Percentiles rank a stretch among this genome's conserved stretches.
Evolutionary conservation across 2,329 filamentous ascomycete species (phyloP).

Genomic region (Pseudogymnoascus pannorum): DNA sequence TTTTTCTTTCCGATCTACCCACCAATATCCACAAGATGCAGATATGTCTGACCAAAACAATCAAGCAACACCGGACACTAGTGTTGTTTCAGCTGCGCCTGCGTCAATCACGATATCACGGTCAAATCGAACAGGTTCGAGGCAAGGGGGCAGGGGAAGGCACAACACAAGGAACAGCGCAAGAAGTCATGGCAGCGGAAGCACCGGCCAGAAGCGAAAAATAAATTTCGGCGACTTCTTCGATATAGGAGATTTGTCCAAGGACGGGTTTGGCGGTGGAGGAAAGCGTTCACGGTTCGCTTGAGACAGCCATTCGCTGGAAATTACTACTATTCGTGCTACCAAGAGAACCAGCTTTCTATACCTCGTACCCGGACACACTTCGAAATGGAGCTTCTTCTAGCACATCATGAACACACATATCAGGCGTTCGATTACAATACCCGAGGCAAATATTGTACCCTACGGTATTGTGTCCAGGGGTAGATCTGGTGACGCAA

Average conservation of each 20-base stretch:
- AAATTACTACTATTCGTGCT: background rate
- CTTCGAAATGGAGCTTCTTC: background rate
- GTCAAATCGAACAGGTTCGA: constrained; percentile 19
- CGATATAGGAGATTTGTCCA: constrained; percentile 58
- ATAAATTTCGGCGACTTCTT: constrained; percentile 71
- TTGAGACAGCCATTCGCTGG: constrained; percentile 15
- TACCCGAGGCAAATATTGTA: background rate
- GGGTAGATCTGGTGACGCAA: background rate
- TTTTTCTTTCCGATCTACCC: constrained; percentile 64
- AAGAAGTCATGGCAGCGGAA: constrained; percentile 9
- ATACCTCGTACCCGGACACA: background rate
- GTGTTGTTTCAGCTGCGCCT: constrained; percentile 18
- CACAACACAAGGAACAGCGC: constrained; percentile 16
- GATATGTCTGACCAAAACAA: constrained; percentile 47
- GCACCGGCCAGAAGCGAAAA: constrained; percentile 59
- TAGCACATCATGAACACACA: background rate
- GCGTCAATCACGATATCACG: constrained; percentile 23
- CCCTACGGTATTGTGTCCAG: background rate
- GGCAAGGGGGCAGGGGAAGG: constrained; percentile 25
- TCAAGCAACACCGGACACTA: constrained; percentile 26
- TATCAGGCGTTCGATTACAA: background rate
- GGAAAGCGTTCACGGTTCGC: constrained; percentile 30
- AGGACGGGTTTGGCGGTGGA: constrained; percentile 40
- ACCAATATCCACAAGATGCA: constrained; percentile 49
- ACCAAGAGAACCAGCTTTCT: background rate